Conservation (phyloP, 768 basidiomycete species). For the Termitomyces sp. region DNA sequence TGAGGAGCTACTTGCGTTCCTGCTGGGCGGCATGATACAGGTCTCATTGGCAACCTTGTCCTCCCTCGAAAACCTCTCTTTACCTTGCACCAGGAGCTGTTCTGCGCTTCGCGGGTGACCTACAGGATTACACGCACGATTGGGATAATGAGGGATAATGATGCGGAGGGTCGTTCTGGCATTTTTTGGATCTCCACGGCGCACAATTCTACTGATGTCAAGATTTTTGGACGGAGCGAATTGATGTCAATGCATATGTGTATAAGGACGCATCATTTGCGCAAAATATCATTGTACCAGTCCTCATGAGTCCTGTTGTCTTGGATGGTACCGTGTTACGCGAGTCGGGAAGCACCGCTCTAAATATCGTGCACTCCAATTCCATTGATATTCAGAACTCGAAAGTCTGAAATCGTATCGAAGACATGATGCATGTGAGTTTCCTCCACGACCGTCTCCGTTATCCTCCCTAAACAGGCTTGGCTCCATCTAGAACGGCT, state of each 20-base stretch:
- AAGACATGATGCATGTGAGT: slow-evolving; percentile 11
- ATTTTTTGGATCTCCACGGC: slow-evolving; percentile 14
- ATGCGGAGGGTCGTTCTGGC: slow-evolving; percentile 8
- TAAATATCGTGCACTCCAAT: slow-evolving; percentile 12
- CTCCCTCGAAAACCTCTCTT: slow-evolving; percentile 13
- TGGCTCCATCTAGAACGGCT: slow-evolving; percentile 9
- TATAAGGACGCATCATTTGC: slow-evolving; percentile 7
- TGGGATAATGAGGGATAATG: slow-evolving; percentile 12
- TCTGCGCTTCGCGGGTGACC: slow-evolving; percentile 11
- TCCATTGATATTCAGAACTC: slow-evolving; percentile 6
- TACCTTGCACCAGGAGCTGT: slow-evolving; percentile 17
- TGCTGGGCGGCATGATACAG: slow-evolving; percentile 90
- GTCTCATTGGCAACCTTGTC: slow-evolving; percentile 13
- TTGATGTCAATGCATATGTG: slow-evolving; percentile 10
- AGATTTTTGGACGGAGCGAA: slow-evolving; percentile 13
- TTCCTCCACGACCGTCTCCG: neutral
- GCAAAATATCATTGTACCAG: slow-evolving; percentile 8
- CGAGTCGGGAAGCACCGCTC: slow-evolving; percentile 10
- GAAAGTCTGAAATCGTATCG: slow-evolving; percentile 14
- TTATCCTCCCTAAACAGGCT: neutral
- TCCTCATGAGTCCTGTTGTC: slow-evolving; percentile 11
- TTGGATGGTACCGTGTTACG: slow-evolving; percentile 13
- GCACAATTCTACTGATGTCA: slow-evolving; percentile 13
- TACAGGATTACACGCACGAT: slow-evolving; percentile 7
- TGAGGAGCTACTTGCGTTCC: slow-evolving; percentile 91